Conservation (phyloP, 2,329 filamentous ascomycete species). For the Coniochaeta sp. region DNA sequence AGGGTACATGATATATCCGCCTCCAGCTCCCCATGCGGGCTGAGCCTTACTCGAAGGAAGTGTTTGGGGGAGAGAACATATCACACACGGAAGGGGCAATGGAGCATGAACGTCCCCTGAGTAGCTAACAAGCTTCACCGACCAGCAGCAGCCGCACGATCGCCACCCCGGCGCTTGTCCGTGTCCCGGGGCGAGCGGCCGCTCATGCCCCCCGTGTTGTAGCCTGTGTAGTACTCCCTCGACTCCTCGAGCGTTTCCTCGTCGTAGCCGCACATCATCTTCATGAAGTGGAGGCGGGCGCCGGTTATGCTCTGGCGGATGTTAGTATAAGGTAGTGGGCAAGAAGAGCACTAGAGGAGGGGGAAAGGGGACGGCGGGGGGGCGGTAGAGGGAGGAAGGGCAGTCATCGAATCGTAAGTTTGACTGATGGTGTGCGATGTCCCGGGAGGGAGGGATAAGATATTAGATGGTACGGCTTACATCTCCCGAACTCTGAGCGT, state of each 20-base stretch:
- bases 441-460: neutral
- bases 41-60: too few species aligned
- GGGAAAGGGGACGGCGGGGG: neutral
- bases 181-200: constrained; percentile 5
- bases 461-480: too few species aligned
- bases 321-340: neutral
- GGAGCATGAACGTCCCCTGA: too few species aligned
- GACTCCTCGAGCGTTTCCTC: constrained; percentile 16
- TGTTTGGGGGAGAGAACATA: too few species aligned
- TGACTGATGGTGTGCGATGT: neutral
- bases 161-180: constrained; percentile 12
- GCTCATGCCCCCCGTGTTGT: neutral
- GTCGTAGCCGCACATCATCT: constrained; percentile 47
- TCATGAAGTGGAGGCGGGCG: constrained; percentile 49
- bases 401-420: too few species aligned
- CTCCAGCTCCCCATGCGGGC: too few species aligned
- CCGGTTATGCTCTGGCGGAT: constrained; percentile 44
- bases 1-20: too few species aligned
- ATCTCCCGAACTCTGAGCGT: constrained; percentile 45
- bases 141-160: constrained; percentile 4
- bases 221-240: neutral
- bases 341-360: neutral
- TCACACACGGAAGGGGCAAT: too few species aligned
- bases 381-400: neutral
- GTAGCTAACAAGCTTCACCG: neutral